Conservation (phyloP, 768 basidiomycete genomes). For the Leccinum uliginosum region DNA sequence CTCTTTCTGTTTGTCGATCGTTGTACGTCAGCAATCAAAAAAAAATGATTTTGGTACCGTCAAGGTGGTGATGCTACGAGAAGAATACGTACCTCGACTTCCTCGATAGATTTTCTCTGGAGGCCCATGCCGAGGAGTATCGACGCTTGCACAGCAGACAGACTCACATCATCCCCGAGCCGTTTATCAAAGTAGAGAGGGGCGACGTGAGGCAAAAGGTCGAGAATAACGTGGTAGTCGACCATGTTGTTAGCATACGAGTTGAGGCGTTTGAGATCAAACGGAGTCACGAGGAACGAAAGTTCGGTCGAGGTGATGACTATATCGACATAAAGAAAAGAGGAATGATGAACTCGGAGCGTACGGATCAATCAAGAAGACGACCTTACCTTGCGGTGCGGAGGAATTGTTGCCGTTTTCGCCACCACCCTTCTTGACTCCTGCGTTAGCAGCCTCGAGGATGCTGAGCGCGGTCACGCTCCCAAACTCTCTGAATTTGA, state of each 20-base stretch:
- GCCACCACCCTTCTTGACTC: conserved; percentile 39
- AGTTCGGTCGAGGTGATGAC: conserved; percentile 40
- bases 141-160: conserved; percentile 88
- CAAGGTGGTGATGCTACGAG: neutral
- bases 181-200: conserved; percentile 81
- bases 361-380: neutral
- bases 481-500: conserved; percentile 92
- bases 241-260: conserved; percentile 95
- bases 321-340: neutral
- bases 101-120: conserved; percentile 87
- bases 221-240: conserved; percentile 94
- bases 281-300: conserved; percentile 71
- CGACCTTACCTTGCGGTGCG: conserved; percentile 14
- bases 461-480: conserved; percentile 84
- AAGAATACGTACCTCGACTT: conserved; percentile 62
- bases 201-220: conserved; percentile 79
- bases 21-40: conserved; percentile 6
- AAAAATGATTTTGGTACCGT: neutral
- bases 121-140: conserved; percentile 87
- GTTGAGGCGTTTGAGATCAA: conserved; percentile 92
- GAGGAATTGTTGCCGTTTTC: conserved; percentile 34
- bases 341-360: neutral
- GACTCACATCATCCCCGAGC: conserved; percentile 55
- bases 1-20: conserved; percentile 49
- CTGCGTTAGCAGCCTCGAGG: conserved; percentile 76